These are phyloP conservation scores for Aspergillus tanneri DNA, from an alignment of 2,329 filamentous ascomycete species.

Conservation along the genomic window DNA sequence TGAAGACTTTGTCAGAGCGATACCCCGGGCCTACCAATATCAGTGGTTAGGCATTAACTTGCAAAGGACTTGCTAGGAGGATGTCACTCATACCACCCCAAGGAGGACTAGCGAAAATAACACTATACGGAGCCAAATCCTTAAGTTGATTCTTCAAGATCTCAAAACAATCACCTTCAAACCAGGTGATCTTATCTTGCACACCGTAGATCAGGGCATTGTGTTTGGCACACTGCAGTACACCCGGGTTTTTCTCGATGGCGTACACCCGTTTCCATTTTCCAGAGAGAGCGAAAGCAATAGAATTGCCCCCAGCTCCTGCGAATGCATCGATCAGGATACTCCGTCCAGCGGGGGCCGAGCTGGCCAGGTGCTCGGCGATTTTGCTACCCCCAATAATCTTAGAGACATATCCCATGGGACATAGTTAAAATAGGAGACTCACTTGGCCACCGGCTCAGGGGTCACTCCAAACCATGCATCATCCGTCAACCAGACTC, in stretches of 20 bases:
- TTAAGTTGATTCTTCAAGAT: slow-evolving; percentile 57
- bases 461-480: slow-evolving; percentile 98
- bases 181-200: slow-evolving; percentile 74
- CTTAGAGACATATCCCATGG: background rate
- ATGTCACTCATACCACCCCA: slow-evolving; percentile 61
- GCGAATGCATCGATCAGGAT: slow-evolving; percentile 85
- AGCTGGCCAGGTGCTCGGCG: slow-evolving; percentile 66
- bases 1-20: slow-evolving; percentile 68
- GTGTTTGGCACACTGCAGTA: slow-evolving; percentile 84
- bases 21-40: slow-evolving; percentile 59
- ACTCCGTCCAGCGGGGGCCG: slow-evolving; percentile 55
- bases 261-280: slow-evolving; percentile 83
- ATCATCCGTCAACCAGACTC: slow-evolving; percentile 85
- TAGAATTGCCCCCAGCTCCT: slow-evolving; percentile 88
- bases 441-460: slow-evolving; percentile 80
- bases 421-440: slow-evolving; percentile 14
- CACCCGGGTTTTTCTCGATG: slow-evolving; percentile 78
- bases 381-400: slow-evolving; percentile 60
- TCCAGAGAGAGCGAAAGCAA: slow-evolving; percentile 82
- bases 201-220: slow-evolving; percentile 88
- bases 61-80: background rate
- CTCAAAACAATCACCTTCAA: slow-evolving; percentile 82
- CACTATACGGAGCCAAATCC: slow-evolving; percentile 50
- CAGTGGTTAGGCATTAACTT: slow-evolving; percentile 5
- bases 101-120: slow-evolving; percentile 70